Percentiles rank a stretch among this genome's conserved stretches.
phyloP scores from a whole-genome alignment of 108 stramenopile genomes.

The Chaetoceros tenuissimus region DNA sequence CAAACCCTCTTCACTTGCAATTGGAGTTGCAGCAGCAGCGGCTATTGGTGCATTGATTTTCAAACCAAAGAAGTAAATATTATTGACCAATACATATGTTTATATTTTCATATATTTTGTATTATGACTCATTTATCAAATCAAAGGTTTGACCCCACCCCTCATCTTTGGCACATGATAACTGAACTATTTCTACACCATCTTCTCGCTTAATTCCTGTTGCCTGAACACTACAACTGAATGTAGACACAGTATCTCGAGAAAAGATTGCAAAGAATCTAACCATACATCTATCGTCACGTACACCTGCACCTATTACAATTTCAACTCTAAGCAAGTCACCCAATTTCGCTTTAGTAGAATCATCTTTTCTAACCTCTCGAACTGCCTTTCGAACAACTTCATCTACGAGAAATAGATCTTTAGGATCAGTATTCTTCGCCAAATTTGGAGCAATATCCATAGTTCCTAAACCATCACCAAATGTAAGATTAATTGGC shows the following conservation, averaged over 20 bases:
- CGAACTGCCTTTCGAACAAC: constrained; percentile 25
- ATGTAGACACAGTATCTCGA: constrained; percentile 25
- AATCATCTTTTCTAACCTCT: constrained; percentile 11
- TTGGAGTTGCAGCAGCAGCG: no score
- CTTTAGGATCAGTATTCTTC: constrained; percentile 14
- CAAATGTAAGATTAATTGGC: constrained; percentile 3
- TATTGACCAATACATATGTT: no score
- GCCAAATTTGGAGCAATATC: constrained; percentile 29
- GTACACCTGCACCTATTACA: constrained; percentile 19
- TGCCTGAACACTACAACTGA: constrained; percentile 24
- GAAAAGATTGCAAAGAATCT: constrained; percentile 34
- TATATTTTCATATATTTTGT: no score
- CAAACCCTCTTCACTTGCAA: no score
- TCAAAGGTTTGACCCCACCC: constrained; percentile 28
- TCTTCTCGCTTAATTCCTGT: constrained; percentile 13
- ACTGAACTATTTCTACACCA: constrained; percentile 13
- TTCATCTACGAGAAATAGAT: constrained; percentile 19
- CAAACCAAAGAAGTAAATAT: no score
- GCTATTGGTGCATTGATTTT: no score
- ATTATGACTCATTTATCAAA: no score
- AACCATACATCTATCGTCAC: constrained; percentile 12
- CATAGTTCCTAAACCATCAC: constrained; percentile 23
- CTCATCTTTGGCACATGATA: constrained; percentile 33
- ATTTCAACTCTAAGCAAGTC: constrained; percentile 28
- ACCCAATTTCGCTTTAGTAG: constrained; percentile 17